Evolutionary conservation across 2,329 filamentous ascomycete species (phyloP), one percentile per base, ranked within the genome.

Genomic region (Calonectria leucothoes): DNA sequence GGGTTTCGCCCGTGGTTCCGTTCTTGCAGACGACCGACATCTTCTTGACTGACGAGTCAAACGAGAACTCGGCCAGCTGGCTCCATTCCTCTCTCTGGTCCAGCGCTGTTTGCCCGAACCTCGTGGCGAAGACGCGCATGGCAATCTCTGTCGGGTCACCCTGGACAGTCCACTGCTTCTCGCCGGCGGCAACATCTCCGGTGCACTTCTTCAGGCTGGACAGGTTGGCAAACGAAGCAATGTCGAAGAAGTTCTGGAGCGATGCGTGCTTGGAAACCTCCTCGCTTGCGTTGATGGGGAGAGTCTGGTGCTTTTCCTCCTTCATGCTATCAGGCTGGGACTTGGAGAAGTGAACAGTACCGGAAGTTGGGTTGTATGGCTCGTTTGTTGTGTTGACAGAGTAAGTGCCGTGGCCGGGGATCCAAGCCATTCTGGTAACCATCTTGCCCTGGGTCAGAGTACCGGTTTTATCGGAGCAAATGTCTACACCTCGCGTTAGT

Each of bases 21-120:
- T 88, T 82, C 57, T 87, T 81, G 82, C 93, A 93, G 59, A 94
- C 91, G 39, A 94, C 92, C 0, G 92, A 93, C 93, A 95, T 95
- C 78, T 92, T 93, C 86, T 95, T 95, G 74, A 94, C 89, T 66
- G 90, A 90, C 0, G 93, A 94, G 80, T 94, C 93, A 78, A 95
- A 95, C 0, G 93, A 93, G 70, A 93, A 94, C 78, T 95, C 93
- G 1, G 90, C 90, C 23, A 92, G 83, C 74, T 93, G 88, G 27
- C 84, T 85, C 91, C 91, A 93, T 45, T 84, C 75, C 0, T 89
- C 84, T 10, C 81, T 8, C 89, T 87, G 73, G 91, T 91, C 87
- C 90, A 91, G 68, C 89, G 88, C 8, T 85, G 84, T 17, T 90
- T 87, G 73, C 91, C 90, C 86, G 81, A 95, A 95, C n/a, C 93